These are phyloP conservation scores for grape (Vitis vinifera) DNA, from an alignment of 164 flowering plant genomes.

Conservation along the genomic window DNA sequence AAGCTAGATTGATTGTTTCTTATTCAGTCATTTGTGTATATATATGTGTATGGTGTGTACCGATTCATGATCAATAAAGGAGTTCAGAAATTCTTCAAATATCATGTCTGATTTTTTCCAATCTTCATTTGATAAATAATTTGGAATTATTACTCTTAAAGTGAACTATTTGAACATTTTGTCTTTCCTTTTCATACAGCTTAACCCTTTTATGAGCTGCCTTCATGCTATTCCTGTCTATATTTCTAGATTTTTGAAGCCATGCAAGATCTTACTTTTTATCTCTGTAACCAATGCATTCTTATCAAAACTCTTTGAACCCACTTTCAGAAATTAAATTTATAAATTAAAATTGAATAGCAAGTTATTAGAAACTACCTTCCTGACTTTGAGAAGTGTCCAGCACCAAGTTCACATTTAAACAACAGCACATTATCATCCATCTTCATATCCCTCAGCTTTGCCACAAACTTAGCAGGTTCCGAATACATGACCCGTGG, in stretches of 20 bases:
- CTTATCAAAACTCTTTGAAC: background rate
- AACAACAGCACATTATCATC: constrained; percentile 65
- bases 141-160: background rate
- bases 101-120: background rate
- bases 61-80: too few relatives aligned
- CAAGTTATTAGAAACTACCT: constrained; percentile 40
- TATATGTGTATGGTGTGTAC: too few relatives aligned
- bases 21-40: too few relatives aligned
- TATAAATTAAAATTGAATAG: background rate
- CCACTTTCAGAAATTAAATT: background rate
- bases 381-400: constrained; percentile 82
- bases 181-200: background rate
- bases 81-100: too few relatives aligned
- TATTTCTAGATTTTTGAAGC: too few relatives aligned
- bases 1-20: too few relatives aligned
- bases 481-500: constrained; percentile 92
- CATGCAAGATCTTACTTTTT: too few relatives aligned
- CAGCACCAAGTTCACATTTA: constrained; percentile 83
- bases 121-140: background rate
- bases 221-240: too few relatives aligned
- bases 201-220: background rate
- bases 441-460: constrained; percentile 79
- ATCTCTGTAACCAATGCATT: background rate
- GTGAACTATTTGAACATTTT: background rate
- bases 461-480: constrained; percentile 94